Evolutionary conservation across 164 flowering plant genomes (phyloP), one percentile per base, ranked within the genome.

Genomic region (Tetracentron sinense): DNA sequence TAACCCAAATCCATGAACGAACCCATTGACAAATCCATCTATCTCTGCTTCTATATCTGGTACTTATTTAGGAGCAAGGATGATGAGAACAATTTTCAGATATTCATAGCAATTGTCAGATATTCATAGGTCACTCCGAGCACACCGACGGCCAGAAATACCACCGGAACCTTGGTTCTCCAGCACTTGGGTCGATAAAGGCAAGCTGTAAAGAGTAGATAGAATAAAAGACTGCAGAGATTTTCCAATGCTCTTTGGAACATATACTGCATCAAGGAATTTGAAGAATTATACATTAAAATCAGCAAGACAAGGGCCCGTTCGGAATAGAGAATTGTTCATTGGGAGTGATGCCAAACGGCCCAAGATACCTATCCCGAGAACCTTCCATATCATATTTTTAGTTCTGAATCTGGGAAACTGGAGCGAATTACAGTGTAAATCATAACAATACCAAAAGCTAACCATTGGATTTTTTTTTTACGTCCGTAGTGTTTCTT

Each of bases 71-170:
- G 97, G 97, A 30, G 84, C 71, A 20, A 84, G 80, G 48, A 89
- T 92, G 94, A 92, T 89, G 26, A 83, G 60, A 22, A 78, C 78
- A 74, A n/a, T n/a, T n/a, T n/a, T n/a, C n/a, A n/a, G n/a, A n/a
- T n/a, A n/a, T n/a, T n/a, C n/a, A n/a, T n/a, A n/a, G n/a, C n/a
- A n/a, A 88, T 87, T 30, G 92, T 85, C 47, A 85, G 71, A 60
- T 79, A 85, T 30, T 89, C 89, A 62, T 83, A 83, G 0, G 84
- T 83, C 58, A 85, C 21, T 19, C 92, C 92, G 6, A 87, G 88
- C 63, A 75, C 61, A 53, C n/a, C n/a, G n/a, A 68, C 72, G 3
- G 89, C 82, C 53, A 83, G 68, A 50, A 75, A 42, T 0, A 67
- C 71, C 30, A 82, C 70, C 2, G 88, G 88, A 15, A 61, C 50